phyloP scores from a whole-genome alignment of 179 eudicot species.

The Spergularia azorica region DNA sequence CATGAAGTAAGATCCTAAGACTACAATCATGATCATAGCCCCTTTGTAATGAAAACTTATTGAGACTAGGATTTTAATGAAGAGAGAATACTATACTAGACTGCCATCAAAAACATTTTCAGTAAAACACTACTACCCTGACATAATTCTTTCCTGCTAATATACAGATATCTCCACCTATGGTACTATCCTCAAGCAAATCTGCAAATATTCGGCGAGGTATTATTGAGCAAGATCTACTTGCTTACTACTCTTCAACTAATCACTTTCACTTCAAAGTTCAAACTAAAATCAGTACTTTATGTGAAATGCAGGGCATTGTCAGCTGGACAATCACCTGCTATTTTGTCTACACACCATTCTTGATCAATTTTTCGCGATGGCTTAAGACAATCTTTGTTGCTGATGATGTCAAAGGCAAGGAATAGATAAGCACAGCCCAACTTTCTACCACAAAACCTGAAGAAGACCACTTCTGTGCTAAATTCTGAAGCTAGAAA shows the following conservation, averaged over 20 bases:
- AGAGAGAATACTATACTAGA: no score
- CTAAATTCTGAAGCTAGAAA: not conserved
- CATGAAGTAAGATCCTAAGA: conserved; percentile 49
- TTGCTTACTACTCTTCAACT: not conserved
- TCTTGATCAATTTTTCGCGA: conserved; percentile 66
- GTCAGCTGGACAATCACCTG: conserved; percentile 80
- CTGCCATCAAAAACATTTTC: no score
- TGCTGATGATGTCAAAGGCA: conserved; percentile 1
- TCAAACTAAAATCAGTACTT: not conserved
- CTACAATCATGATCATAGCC: not conserved
- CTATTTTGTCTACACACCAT: conserved; percentile 76
- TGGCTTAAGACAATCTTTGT: conserved; percentile 48
- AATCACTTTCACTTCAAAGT: no score
- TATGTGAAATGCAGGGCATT: conserved; percentile 57
- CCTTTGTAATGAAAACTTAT: not conserved
- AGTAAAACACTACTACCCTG: not conserved
- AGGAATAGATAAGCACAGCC: not conserved
- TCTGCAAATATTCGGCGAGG: conserved; percentile 71
- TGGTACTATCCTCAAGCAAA: conserved; percentile 94
- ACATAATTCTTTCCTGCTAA: not conserved
- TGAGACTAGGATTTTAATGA: not conserved
- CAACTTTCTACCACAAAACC: not conserved
- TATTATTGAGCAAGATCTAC: conserved; percentile 12
- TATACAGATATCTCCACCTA: conserved; percentile 56
- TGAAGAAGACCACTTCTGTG: not conserved